Evolutionary conservation across 257 asterid genomes (phyloP), one percentile per base, ranked within the genome.

Genomic region (Cruciata laevipes): DNA sequence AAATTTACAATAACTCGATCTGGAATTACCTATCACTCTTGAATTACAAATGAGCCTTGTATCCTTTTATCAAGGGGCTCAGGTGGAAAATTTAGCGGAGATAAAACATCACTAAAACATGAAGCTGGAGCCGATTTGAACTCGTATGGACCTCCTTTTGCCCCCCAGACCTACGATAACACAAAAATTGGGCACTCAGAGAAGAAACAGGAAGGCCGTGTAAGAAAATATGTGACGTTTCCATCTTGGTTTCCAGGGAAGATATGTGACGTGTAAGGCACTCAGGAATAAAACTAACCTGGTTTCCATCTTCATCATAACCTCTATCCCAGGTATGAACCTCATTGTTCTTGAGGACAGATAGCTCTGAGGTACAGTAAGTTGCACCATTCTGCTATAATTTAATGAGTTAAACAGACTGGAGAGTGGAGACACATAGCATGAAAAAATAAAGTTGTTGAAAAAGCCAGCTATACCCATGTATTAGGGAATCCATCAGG

Each of bases 251-350:
- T n/a, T n/a, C n/a, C n/a, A n/a, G n/a, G n/a, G n/a, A n/a, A n/a
- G n/a, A n/a, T n/a, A n/a, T n/a, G n/a, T n/a, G n/a, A n/a, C n/a
- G n/a, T n/a, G n/a, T n/a, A n/a, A n/a, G n/a, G n/a, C n/a, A n/a
- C n/a, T n/a, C n/a, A 20, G 66, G 61, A 9, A 53, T 37, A 72
- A 33, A 40, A 81, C 89, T 73, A 12, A 90, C 97, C 75, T 90
- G 97, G 68, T 87, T 94, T 75, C 97, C 87, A 17, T 84, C 84
- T 7, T 84, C 92, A 75, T 94, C 97, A 13, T 69, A 90, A 66
- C 99, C 96, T 82, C 90, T 82, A 79, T 94, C 96, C 95, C 95
- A 85, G 33, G 95, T 79, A 75, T 89, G 98, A 69, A 92, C 83
- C 84, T 92, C 96, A 35, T 81, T 83, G 73, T 89, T 89, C 84